Percentiles rank a stretch among this genome's conserved stretches.
These are phyloP conservation scores for Barbarea vulgaris DNA, from an alignment of 345 rosid genomes.

Conservation along the genomic window DNA sequence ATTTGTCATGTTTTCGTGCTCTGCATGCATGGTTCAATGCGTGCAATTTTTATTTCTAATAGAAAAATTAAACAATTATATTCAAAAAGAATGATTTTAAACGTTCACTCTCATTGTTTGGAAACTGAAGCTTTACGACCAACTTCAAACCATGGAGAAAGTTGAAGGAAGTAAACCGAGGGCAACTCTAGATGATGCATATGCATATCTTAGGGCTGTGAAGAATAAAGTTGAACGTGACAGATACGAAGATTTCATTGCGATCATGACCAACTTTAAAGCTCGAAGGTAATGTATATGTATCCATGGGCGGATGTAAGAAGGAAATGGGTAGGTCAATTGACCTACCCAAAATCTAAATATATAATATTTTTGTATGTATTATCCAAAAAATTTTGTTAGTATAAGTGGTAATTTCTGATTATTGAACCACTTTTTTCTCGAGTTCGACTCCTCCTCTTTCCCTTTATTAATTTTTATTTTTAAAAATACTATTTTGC, in stretches of 20 bases:
- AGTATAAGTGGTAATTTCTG: too few relatives aligned
- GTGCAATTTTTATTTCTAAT: not conserved
- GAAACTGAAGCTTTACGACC: not conserved
- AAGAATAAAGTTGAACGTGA: not conserved
- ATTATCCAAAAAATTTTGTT: too few relatives aligned
- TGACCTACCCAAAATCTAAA: too few relatives aligned
- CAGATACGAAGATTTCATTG: not conserved
- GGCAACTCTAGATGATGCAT: not conserved
- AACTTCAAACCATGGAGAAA: constrained; percentile 13
- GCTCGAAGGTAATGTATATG: constrained; percentile 15
- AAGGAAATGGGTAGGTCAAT: too few relatives aligned
- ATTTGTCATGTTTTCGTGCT: not conserved
- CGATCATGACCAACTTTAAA: not conserved
- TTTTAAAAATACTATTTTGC: too few relatives aligned
- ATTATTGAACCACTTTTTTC: too few relatives aligned
- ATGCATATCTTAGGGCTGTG: not conserved
- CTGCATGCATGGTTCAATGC: too few relatives aligned
- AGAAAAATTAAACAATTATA: not conserved
- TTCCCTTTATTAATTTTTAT: too few relatives aligned
- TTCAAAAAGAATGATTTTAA: not conserved
- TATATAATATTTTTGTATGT: too few relatives aligned
- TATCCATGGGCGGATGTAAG: too few relatives aligned
- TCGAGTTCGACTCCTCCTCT: too few relatives aligned
- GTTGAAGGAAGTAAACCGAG: constrained; percentile 6
- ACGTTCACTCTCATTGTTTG: not conserved